phyloP scores from a whole-genome alignment of 179 eudicot species.

The Vitellaria paradoxa region DNA sequence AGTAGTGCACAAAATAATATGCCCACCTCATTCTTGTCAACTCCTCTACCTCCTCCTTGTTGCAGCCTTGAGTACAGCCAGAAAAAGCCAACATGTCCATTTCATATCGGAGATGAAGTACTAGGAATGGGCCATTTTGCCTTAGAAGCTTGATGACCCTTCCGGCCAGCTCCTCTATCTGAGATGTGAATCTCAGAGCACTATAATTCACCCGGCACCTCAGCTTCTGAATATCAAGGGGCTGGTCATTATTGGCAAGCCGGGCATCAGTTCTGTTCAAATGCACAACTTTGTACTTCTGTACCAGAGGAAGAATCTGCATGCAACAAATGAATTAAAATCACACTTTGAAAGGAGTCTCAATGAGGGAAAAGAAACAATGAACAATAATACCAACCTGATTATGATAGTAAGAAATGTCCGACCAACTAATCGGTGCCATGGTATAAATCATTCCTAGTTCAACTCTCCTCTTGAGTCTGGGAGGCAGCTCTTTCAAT shows the following conservation, averaged over 20 bases:
- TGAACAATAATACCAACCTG: constrained; percentile 43
- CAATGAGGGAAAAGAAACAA: neutral
- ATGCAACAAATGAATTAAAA: neutral
- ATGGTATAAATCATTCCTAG: constrained; percentile 44
- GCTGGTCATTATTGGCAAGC: constrained; percentile 63
- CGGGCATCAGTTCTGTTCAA: constrained; percentile 70
- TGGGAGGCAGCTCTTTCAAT: constrained; percentile 51
- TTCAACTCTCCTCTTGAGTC: constrained; percentile 47
- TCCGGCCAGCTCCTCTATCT: constrained; percentile 56
- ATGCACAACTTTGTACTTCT: constrained; percentile 53
- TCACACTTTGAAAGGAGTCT: neutral
- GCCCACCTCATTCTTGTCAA: constrained; percentile 61
- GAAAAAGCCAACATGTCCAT: constrained; percentile 77
- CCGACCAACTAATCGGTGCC: constrained; percentile 72
- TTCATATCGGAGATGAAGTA: constrained; percentile 67
- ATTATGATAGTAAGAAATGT: constrained; percentile 45
- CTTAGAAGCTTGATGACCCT: constrained; percentile 46
- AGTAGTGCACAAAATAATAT: neutral
- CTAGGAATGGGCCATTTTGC: constrained; percentile 55
- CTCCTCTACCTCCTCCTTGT: constrained; percentile 53
- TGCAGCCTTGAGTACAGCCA: constrained; percentile 68
- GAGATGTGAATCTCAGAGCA: constrained; percentile 56
- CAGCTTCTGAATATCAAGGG: constrained; percentile 55
- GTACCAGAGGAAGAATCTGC: constrained; percentile 58
- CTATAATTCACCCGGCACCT: constrained; percentile 61